These are phyloP conservation scores for Diaporthe capsici DNA, from an alignment of 2,329 filamentous ascomycete genomes.

Conservation along the genomic window DNA sequence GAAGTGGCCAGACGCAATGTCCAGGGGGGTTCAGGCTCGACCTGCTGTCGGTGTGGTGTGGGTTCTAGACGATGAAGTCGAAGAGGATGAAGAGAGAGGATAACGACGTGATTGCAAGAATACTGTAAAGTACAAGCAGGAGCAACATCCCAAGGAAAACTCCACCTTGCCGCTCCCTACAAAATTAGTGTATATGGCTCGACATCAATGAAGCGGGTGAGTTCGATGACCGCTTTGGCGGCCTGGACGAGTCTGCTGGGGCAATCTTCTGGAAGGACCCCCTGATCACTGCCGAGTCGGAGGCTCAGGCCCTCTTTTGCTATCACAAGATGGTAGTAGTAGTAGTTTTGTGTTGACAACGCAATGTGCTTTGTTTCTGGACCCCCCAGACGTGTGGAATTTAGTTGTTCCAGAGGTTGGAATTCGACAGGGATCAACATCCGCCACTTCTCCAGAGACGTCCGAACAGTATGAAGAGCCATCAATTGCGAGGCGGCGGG, in stretches of 20 bases:
- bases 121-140: conserved; percentile 28
- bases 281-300: not conserved
- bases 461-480: not conserved
- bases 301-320: not conserved
- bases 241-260: not conserved
- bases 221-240: not conserved
- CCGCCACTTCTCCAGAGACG: not conserved
- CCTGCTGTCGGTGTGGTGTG: conserved; percentile 42
- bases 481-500: not conserved
- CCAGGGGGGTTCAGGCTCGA: conserved; percentile 42
- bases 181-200: not conserved
- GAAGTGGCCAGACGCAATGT: conserved; percentile 42
- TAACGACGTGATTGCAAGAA: conserved; percentile 42
- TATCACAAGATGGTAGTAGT: not conserved
- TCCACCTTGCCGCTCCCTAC: not conserved
- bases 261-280: not conserved
- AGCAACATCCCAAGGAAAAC: not conserved
- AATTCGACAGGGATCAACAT: not conserved
- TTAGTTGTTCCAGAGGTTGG: not conserved
- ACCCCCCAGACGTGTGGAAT: not conserved
- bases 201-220: not conserved
- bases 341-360: not conserved
- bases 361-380: not conserved
- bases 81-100: conserved; percentile 45
- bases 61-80: conserved; percentile 46